These are phyloP conservation scores for Corchorus olitorius DNA, from an alignment of 345 rosid species.

Conservation along the genomic window DNA sequence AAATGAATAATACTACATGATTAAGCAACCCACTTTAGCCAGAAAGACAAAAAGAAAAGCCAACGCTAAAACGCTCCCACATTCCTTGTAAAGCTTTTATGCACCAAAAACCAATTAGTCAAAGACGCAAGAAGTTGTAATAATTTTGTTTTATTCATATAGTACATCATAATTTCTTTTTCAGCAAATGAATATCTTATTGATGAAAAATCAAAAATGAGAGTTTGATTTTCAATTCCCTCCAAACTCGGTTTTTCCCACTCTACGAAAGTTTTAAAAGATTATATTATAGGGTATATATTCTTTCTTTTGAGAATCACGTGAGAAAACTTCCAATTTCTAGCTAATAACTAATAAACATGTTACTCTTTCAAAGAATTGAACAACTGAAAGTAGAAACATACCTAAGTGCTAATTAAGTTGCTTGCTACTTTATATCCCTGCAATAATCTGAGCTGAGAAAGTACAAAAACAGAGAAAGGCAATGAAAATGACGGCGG, in stretches of 20 bases:
- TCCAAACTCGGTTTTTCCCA: background rate
- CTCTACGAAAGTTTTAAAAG: background rate
- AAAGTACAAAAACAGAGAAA: too few relatives aligned
- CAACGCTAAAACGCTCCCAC: too few relatives aligned
- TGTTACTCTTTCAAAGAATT: too few relatives aligned
- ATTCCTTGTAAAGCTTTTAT: background rate
- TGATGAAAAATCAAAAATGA: background rate
- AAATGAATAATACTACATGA: background rate
- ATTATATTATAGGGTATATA: background rate
- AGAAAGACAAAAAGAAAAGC: background rate
- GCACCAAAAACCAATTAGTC: background rate
- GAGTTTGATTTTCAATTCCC: background rate
- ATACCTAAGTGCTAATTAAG: too few relatives aligned
- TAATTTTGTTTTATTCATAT: background rate
- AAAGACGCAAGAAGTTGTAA: background rate
- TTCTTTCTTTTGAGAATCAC: constrained; percentile 17
- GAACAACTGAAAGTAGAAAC: too few relatives aligned
- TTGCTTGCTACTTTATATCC: too few relatives aligned
- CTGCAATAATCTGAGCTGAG: too few relatives aligned
- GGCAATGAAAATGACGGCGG: too few relatives aligned
- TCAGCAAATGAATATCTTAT: too few relatives aligned
- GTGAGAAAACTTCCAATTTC: background rate
- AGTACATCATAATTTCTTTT: too few relatives aligned
- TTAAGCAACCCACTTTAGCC: background rate
- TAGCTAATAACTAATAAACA: too few relatives aligned